These are phyloP conservation scores for Rhizophagus clarus DNA, from an alignment of 192 early-diverging fungal genomes.

Conservation along the genomic window DNA sequence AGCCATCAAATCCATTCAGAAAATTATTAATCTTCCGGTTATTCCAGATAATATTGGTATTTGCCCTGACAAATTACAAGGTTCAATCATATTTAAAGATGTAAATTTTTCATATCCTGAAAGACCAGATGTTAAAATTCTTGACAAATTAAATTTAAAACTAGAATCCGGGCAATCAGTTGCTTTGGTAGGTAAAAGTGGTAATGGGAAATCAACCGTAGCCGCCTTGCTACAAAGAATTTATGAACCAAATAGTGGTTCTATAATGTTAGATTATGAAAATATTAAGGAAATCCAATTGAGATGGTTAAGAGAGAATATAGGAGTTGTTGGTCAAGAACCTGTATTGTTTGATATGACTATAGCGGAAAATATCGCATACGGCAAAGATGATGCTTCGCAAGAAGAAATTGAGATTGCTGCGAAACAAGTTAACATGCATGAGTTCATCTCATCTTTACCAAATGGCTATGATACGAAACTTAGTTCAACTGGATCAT, in stretches of 20 bases:
- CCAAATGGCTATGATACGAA: slow-evolving; percentile 56
- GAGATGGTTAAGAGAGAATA: slow-evolving; percentile 59
- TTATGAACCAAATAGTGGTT: slow-evolving; percentile 65
- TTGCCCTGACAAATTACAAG: slow-evolving; percentile 37
- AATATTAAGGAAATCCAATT: slow-evolving; percentile 59
- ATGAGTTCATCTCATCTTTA: slow-evolving; percentile 62
- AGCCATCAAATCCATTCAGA: slow-evolving; percentile 7
- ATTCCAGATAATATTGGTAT: background rate
- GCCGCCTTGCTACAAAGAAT: slow-evolving; percentile 65
- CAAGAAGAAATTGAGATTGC: slow-evolving; percentile 68
- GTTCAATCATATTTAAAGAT: slow-evolving; percentile 56
- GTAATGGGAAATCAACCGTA: slow-evolving; percentile 71
- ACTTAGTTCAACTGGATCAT: slow-evolving; percentile 44
- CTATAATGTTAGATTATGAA: slow-evolving; percentile 62
- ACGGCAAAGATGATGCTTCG: slow-evolving; percentile 58
- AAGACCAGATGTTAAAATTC: slow-evolving; percentile 55
- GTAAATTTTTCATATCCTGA: slow-evolving; percentile 72
- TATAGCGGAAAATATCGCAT: slow-evolving; percentile 72
- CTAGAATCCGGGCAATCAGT: slow-evolving; percentile 49
- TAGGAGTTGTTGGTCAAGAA: slow-evolving; percentile 75
- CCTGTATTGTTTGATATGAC: slow-evolving; percentile 68
- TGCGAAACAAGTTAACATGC: slow-evolving; percentile 73
- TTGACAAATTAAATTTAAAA: slow-evolving; percentile 54
- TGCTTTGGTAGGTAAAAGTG: slow-evolving; percentile 41
- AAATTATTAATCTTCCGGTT: slow-evolving; percentile 6